Evolutionary conservation across 2,329 filamentous ascomycete genomes (phyloP).

Genomic region (Pseudocercospora fijiensis): DNA sequence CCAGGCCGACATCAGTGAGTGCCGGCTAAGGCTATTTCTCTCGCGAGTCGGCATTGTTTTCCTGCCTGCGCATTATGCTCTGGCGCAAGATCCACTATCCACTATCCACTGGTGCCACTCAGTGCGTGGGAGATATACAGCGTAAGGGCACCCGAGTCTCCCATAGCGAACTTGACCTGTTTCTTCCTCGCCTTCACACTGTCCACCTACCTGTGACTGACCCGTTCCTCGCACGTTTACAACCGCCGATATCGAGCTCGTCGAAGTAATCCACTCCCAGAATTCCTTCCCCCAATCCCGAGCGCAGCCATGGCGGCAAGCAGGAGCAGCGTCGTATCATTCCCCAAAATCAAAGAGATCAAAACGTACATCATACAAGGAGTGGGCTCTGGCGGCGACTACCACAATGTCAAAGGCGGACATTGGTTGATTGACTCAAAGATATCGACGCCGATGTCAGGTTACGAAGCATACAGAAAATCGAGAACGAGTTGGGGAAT

Average conservation of each 20-base stretch:
- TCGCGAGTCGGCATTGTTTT: slow-evolving; percentile 15
- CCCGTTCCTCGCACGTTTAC: not conserved
- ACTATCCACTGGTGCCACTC: slow-evolving; percentile 2
- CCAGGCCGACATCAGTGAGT: slow-evolving; percentile 6
- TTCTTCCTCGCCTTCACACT: not conserved
- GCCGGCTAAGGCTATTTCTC: not conserved
- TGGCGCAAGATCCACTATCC: slow-evolving; percentile 10
- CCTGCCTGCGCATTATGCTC: slow-evolving; percentile 3
- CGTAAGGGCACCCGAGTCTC: slow-evolving; percentile 8
- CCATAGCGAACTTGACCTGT: slow-evolving; percentile 7
- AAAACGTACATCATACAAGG: slow-evolving; percentile 71
- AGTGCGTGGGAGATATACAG: slow-evolving; percentile 11
- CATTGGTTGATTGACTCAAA: slow-evolving; percentile 85
- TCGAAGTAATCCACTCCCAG: not conserved
- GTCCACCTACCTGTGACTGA: not conserved
- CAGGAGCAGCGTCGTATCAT: slow-evolving; percentile 51
- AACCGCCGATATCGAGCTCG: not conserved
- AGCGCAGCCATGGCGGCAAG: slow-evolving; percentile 28
- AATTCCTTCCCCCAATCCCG: not conserved
- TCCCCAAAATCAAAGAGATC: slow-evolving; percentile 74
- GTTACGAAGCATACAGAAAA: slow-evolving; percentile 82
- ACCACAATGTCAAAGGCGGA: slow-evolving; percentile 80
- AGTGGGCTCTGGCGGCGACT: slow-evolving; percentile 68
- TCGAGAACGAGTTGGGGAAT: slow-evolving; percentile 93
- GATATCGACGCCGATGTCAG: slow-evolving; percentile 88